phyloP scores from a whole-genome alignment of 2,329 filamentous ascomycete species.

The Fusarium sp. region DNA sequence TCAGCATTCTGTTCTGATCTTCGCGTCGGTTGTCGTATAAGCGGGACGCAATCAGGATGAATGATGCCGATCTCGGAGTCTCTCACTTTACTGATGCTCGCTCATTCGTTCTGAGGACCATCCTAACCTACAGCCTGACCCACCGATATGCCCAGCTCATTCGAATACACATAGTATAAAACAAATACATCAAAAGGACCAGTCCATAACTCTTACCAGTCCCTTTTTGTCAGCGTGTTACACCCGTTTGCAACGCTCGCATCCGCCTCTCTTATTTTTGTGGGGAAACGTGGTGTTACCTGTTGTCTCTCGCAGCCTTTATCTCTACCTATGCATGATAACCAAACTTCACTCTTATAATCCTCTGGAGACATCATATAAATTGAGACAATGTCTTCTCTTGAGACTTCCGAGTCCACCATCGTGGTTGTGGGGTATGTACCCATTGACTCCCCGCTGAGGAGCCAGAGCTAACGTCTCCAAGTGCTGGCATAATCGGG shows the following conservation, averaged over 20 bases:
- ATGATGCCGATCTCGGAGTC: not conserved
- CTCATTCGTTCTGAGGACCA: not conserved
- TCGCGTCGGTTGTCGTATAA: not conserved
- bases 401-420: conserved; percentile 18
- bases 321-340: not conserved
- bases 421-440: conserved; percentile 51
- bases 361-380: not conserved
- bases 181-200: no score
- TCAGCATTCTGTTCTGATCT: not conserved
- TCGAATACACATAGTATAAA: no score
- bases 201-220: no score
- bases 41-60: not conserved
- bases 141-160: no score
- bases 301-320: not conserved
- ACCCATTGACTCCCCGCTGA: rapidly evolving
- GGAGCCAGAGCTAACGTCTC: not conserved
- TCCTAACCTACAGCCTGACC: no score
- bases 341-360: not conserved
- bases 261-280: no score
- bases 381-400: conserved; percentile 10
- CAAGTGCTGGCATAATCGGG: conserved; percentile 68
- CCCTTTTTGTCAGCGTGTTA: no score
- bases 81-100: not conserved
- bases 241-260: no score
- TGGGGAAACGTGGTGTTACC: not conserved